phyloP scores from a whole-genome alignment of 2,329 filamentous ascomycete genomes.

The Colletotrichum australisinense region DNA sequence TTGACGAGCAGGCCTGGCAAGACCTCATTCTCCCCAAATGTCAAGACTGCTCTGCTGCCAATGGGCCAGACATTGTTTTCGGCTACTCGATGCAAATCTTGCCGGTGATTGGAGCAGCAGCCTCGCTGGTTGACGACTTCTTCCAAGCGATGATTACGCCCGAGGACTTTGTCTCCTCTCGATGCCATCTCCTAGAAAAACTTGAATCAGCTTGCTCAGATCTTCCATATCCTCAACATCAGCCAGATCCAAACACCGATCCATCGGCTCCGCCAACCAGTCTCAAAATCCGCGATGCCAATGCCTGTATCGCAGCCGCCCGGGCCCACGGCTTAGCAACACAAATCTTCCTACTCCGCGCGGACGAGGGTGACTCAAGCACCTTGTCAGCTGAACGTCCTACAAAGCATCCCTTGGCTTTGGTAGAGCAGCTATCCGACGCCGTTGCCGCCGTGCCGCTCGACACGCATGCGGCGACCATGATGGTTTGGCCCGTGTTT shows the following conservation, averaged over 20 bases:
- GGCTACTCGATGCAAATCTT: conserved; percentile 19
- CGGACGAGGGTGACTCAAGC: background rate
- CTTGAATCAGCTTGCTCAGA: background rate
- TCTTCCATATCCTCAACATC: background rate
- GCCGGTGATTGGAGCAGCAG: conserved; percentile 9
- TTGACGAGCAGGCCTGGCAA: conserved; percentile 16
- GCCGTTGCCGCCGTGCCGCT: conserved; percentile 9
- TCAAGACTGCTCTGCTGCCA: background rate
- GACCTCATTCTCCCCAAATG: background rate
- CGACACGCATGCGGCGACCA: conserved; percentile 17
- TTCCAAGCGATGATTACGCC: background rate
- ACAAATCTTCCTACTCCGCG: conserved; percentile 26
- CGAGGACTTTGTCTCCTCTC: background rate
- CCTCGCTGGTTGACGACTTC: conserved; percentile 10
- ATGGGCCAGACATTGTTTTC: conserved; percentile 24
- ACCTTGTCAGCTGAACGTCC: background rate
- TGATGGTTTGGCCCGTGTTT: conserved; percentile 32
- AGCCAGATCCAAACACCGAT: background rate
- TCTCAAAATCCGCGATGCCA: background rate
- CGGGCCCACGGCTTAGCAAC: conserved; percentile 14
- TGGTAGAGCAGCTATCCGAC: background rate
- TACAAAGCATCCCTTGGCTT: background rate
- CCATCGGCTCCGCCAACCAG: background rate
- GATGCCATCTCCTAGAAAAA: background rate
- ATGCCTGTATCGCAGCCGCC: conserved; percentile 26